Base-by-base conservation (phyloP, 2,329 filamentous ascomycete genomes). In the Ophiocordyceps australis region DNA sequence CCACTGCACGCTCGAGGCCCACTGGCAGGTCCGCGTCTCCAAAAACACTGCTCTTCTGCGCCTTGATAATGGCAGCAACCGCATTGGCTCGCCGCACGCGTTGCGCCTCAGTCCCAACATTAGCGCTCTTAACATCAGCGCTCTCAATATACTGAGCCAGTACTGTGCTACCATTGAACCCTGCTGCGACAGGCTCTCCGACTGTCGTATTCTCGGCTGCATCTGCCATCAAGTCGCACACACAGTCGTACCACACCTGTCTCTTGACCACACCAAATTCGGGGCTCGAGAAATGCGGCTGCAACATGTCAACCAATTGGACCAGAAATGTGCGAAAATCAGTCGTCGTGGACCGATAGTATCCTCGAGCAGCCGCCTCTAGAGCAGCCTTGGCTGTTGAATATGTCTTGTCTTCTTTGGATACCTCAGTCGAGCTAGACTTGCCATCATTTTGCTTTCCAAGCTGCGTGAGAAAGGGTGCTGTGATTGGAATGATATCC, bases 391-490 rank as follows among this genome's bases (percentile, higher is more conserved):
- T 54, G 1, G 55, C 54, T 5, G 61, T 60, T 31, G 50, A 50
- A 8, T 48, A 49, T 7, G 49, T 44, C 1, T 54, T 33, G 20
- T 59, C 50, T 19, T 59, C 56, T 30, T 59, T 57, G 7, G 53
- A 52, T 38, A 12, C 20, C 22, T 72, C 70, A 18, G 29, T 35
- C 13, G 57, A 58, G 40, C 77, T 74, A 14, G 78, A 52, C 12
- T 82, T 76, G 75, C 82, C 82, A 29, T 60, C 59, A 33, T 75
- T 68, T 23, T 67, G 66, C 17, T 62, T 60, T 9, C 35, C 49
- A 5, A 65, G 37, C 16, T 71, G 63, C 22, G 74, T 67, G 18
- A 91, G 47, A 23, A 74, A 53, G 1, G 68, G 64, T 16, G 52
- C 55, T 9, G 79, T 67, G 26, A 92, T 65, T 5, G 58, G 58